These are phyloP conservation scores for Magnolia sinica DNA, from an alignment of 164 flowering plant species.

Conservation along the genomic window DNA sequence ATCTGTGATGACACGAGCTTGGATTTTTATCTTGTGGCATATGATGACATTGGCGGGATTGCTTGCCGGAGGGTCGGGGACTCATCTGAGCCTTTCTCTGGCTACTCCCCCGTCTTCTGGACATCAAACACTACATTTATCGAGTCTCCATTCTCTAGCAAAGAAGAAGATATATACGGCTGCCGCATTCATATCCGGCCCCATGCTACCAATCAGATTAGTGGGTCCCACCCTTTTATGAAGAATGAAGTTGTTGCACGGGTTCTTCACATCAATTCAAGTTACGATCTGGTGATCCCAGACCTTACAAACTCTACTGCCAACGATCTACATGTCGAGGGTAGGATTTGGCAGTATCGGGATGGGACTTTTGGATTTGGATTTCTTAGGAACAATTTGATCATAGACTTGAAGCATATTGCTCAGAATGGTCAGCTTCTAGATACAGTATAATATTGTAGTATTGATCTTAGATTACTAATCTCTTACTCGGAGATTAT, in stretches of 20 bases:
- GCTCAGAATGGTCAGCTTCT: slow-evolving; percentile 48
- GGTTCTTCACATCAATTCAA: slow-evolving; percentile 61
- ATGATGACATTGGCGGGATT: slow-evolving; percentile 81
- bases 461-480: slow-evolving; percentile 15
- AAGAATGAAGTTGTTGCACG: slow-evolving; percentile 48
- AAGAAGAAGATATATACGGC: slow-evolving; percentile 57
- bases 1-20: slow-evolving; percentile 61
- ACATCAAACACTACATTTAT: slow-evolving; percentile 54
- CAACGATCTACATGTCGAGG: slow-evolving; percentile 48
- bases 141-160: slow-evolving; percentile 62
- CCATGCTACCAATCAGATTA: slow-evolving; percentile 15
- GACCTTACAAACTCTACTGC: slow-evolving; percentile 34
- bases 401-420: slow-evolving; percentile 67
- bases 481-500: not conserved
- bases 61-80: slow-evolving; percentile 69
- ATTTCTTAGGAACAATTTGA: slow-evolving; percentile 61
- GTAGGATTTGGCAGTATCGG: slow-evolving; percentile 82
- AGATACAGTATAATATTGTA: slow-evolving; percentile 34
- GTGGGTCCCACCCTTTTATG: slow-evolving; percentile 5
- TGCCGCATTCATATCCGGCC: slow-evolving; percentile 60
- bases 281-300: slow-evolving; percentile 63
- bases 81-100: slow-evolving; percentile 39
- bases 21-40: slow-evolving; percentile 72
- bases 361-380: slow-evolving; percentile 89
- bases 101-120: slow-evolving; percentile 74